Conservation (phyloP, 2,329 filamentous ascomycete species). For the Alternaria infectoria region DNA sequence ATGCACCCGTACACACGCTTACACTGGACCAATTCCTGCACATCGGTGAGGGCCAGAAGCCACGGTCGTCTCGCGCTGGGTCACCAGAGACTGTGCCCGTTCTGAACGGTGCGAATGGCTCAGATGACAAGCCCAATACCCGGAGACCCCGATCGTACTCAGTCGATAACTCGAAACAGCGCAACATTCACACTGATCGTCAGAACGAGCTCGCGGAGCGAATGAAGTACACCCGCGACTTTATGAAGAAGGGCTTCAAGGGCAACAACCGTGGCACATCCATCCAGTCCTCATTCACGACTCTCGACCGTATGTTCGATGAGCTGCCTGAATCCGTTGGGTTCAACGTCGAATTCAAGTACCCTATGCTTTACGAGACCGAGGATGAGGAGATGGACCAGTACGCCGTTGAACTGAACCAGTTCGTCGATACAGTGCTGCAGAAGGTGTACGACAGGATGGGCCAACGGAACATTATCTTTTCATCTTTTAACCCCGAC, state of each 20-base stretch:
- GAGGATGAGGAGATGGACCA: slow-evolving; percentile 97
- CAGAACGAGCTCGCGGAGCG: slow-evolving; percentile 73
- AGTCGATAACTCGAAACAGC: slow-evolving; percentile 57
- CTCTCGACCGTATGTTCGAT: slow-evolving; percentile 88
- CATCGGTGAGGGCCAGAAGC: slow-evolving; percentile 68
- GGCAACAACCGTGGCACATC: slow-evolving; percentile 92
- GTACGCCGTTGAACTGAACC: slow-evolving; percentile 94
- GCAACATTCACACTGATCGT: slow-evolving; percentile 49
- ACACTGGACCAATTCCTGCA: slow-evolving; percentile 96
- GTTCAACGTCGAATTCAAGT: slow-evolving; percentile 99
- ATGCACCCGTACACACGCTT: slow-evolving; percentile 92
- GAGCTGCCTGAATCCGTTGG: slow-evolving; percentile 82
- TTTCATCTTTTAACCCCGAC: slow-evolving; percentile 97
- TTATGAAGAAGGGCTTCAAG: slow-evolving; percentile 94
- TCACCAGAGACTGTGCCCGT: slow-evolving; percentile 48
- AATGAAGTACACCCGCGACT: slow-evolving; percentile 97
- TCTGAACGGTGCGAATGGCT: slow-evolving; percentile 21
- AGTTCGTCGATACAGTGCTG: slow-evolving; percentile 92
- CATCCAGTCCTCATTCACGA: slow-evolving; percentile 95
- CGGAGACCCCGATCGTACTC: slow-evolving; percentile 64
- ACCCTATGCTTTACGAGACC: slow-evolving; percentile 95
- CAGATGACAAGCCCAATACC: slow-evolving; percentile 21
- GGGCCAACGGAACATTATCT: slow-evolving; percentile 87
- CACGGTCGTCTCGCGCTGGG: slow-evolving; percentile 54
- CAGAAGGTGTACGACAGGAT: slow-evolving; percentile 87